A percentile compares a stretch with the other conserved stretches of the same genome.
Conservation (phyloP, 441 rosid species). For the Eruca vesicaria region DNA sequence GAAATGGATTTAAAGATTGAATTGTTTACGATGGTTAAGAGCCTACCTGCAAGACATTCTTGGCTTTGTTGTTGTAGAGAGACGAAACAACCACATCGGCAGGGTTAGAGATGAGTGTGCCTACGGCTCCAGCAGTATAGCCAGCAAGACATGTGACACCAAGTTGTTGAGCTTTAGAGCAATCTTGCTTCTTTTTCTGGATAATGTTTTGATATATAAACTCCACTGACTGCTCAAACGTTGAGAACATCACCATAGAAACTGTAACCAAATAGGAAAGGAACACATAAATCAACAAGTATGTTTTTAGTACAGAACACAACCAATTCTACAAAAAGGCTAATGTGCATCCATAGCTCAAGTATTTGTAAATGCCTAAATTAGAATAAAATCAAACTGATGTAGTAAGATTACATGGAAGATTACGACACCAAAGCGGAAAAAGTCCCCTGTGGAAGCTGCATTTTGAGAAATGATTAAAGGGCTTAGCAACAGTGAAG, state of each 20-base stretch:
- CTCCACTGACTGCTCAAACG: conserved; percentile 78
- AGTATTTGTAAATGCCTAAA: too few relatives aligned
- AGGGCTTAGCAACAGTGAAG: too few relatives aligned
- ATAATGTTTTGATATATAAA: conserved; percentile 48
- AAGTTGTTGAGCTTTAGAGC: conserved; percentile 69
- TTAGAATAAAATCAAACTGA: not conserved
- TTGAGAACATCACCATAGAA: conserved; percentile 80
- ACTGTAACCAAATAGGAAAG: conserved; percentile 40
- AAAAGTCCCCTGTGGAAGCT: conserved; percentile 57
- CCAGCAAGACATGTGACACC: conserved; percentile 88
- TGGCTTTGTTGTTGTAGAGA: conserved; percentile 68
- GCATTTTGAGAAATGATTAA: conserved; percentile 41
- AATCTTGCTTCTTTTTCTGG: conserved; percentile 58
- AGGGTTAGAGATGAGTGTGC: conserved; percentile 71
- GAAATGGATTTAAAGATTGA: not conserved
- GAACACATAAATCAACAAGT: conserved; percentile 4
- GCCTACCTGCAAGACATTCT: conserved; percentile 36
- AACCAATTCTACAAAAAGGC: not conserved
- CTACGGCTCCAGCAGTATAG: conserved; percentile 75
- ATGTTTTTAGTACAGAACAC: conserved; percentile 8
- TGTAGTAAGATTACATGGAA: conserved; percentile 41
- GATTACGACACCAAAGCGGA: conserved; percentile 68
- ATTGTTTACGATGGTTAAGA: not conserved
- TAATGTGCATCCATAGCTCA: too few relatives aligned
- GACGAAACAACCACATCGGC: conserved; percentile 75